A percentile compares a stretch with the other conserved stretches of the same genome.
Conservation (phyloP, 129 eudicot species). For the Heracleum sosnowskyi region DNA sequence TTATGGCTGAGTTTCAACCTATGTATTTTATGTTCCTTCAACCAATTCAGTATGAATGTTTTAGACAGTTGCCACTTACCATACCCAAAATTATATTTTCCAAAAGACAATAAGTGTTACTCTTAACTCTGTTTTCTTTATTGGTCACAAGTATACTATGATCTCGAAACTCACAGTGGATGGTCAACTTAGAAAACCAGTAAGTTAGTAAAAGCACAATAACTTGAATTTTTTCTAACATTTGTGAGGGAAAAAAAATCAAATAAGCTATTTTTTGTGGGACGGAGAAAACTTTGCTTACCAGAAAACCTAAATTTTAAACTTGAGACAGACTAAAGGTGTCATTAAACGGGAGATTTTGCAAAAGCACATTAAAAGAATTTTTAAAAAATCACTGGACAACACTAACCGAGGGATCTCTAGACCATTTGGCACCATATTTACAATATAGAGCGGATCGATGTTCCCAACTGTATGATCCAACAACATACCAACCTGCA, state of each 20-base stretch:
- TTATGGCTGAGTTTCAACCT: too few relatives aligned
- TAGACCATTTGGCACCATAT: constrained; percentile 86
- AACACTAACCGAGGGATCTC: constrained; percentile 90
- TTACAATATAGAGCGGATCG: constrained; percentile 92
- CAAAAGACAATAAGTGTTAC: neutral
- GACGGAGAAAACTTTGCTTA: neutral
- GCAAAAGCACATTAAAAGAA: neutral
- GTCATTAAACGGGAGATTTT: neutral
- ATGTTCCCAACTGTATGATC: constrained; percentile 98
- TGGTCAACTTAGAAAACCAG: too few relatives aligned
- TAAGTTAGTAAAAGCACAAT: neutral
- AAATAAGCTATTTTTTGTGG: too few relatives aligned
- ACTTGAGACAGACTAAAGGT: neutral
- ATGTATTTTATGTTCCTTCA: too few relatives aligned
- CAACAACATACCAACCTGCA: constrained; percentile 86
- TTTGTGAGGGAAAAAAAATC: too few relatives aligned
- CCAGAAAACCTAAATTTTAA: neutral
- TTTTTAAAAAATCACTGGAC: neutral
- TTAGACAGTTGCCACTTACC: too few relatives aligned
- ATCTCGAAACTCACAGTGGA: too few relatives aligned
- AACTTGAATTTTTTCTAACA: neutral
- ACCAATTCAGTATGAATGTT: too few relatives aligned
- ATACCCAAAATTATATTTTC: too few relatives aligned
- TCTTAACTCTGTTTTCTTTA: neutral
- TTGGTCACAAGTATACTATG: neutral